Percentiles rank a stretch among this genome's conserved stretches.
These are phyloP conservation scores for Xylariaceae sp. DNA, from an alignment of 2,329 filamentous ascomycete species.

Conservation along the genomic window DNA sequence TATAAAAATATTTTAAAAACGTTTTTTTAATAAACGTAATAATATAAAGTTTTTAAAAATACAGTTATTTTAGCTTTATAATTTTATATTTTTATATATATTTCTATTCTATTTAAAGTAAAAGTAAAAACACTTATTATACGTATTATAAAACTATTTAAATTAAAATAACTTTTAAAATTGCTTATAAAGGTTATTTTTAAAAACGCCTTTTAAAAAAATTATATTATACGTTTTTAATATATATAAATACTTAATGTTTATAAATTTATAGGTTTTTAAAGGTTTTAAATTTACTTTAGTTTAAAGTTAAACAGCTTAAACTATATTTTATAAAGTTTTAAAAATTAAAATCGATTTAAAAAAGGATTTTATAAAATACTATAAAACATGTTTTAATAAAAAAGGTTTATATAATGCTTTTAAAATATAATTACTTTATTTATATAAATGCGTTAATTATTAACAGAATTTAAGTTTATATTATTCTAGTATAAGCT, in stretches of 20 bases:
- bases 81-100: not conserved
- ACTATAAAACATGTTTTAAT: not conserved
- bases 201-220: not conserved
- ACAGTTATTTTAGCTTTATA: not conserved
- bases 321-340: not conserved
- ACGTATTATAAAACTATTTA: no score
- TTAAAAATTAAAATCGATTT: not conserved
- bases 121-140: not conserved
- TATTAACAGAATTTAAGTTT: not conserved
- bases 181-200: not conserved
- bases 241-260: no score
- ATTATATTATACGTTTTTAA: not conserved
- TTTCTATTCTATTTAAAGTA: not conserved
- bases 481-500: not conserved
- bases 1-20: not conserved
- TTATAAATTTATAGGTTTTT: not conserved
- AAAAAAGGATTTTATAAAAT: not conserved
- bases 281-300: not conserved
- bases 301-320: not conserved
- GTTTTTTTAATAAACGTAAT: not conserved
- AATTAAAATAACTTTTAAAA: not conserved
- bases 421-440: not conserved
- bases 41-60: not conserved
- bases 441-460: not conserved
- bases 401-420: not conserved